Evolutionary conservation across 768 basidiomycete genomes (phyloP).

Genomic region (Paxillus rubicundulus): DNA sequence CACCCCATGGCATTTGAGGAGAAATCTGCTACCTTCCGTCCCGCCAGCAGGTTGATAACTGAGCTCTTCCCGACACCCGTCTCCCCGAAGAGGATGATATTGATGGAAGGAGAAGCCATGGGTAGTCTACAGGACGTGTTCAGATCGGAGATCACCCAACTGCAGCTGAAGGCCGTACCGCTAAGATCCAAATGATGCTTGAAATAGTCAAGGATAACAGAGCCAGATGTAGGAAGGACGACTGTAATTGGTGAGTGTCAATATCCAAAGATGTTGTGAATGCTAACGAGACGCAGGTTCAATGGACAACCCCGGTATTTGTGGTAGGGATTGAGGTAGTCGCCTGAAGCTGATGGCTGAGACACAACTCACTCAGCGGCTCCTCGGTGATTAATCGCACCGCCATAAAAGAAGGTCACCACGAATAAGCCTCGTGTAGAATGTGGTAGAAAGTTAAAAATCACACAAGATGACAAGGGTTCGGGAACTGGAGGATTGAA

Average conservation of each 20-base stretch:
- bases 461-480: too few species aligned
- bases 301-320: constrained; percentile 9
- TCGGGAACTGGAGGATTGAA: constrained; percentile 1
- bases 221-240: background rate
- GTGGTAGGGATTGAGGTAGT: constrained; percentile 6
- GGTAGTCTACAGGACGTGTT: constrained; percentile 8
- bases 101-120: constrained; percentile 23
- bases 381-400: constrained; percentile 24
- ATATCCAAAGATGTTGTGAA: background rate
- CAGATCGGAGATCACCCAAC: constrained; percentile 17
- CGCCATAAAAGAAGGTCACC: background rate
- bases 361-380: constrained; percentile 13
- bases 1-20: constrained; percentile 34
- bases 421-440: too few species aligned
- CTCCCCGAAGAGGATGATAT: constrained; percentile 46
- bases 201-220: background rate
- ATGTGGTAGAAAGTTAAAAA: too few species aligned
- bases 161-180: constrained; percentile 8
- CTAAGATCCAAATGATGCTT: background rate
- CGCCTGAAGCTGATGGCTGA: background rate
- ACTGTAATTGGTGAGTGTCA: background rate
- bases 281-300: background rate
- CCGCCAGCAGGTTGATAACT: constrained; percentile 34
- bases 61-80: constrained; percentile 38
- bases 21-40: constrained; percentile 18